phyloP scores from a whole-genome alignment of 1,284 basidiomycete genomes.

The Tilletia setariae region DNA sequence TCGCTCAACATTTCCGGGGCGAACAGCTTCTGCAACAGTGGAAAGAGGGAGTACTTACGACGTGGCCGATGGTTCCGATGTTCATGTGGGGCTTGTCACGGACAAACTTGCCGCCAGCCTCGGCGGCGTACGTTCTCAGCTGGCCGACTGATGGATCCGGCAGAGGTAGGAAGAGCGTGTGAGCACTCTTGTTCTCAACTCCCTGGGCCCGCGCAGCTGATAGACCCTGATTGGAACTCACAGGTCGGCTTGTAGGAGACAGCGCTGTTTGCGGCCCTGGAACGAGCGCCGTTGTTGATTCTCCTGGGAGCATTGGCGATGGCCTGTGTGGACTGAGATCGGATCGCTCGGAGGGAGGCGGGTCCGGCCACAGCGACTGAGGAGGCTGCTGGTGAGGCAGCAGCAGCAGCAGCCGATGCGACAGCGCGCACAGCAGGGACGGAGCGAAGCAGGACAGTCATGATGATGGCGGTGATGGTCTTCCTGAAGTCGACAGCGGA shows the following conservation, averaged over 20 bases:
- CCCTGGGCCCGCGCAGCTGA: too few species aligned
- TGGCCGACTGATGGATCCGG: conserved; percentile 7
- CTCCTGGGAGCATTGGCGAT: too few species aligned
- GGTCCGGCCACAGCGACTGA: background rate
- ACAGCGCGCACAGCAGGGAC: background rate
- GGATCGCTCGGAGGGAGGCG: background rate
- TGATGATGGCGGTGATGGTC: too few species aligned
- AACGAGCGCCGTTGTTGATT: too few species aligned
- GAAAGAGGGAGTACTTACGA: conserved; percentile 28
- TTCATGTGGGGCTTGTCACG: conserved; percentile 91
- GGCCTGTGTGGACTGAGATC: background rate
- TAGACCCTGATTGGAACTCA: too few species aligned
- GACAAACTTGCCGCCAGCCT: conserved; percentile 69
- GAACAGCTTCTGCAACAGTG: background rate
- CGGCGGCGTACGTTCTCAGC: conserved; percentile 59
- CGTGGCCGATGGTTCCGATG: conserved; percentile 58
- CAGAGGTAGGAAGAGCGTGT: background rate
- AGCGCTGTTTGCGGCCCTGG: too few species aligned
- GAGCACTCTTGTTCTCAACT: background rate
- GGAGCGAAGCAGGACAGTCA: background rate
- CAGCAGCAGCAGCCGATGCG: background rate
- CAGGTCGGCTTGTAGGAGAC: too few species aligned
- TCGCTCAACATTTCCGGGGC: background rate
- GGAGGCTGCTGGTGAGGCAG: background rate
- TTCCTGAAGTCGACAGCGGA: too few species aligned